These are phyloP conservation scores for Puccinia triticina DNA, from an alignment of 1,284 basidiomycete genomes.

Conservation along the genomic window DNA sequence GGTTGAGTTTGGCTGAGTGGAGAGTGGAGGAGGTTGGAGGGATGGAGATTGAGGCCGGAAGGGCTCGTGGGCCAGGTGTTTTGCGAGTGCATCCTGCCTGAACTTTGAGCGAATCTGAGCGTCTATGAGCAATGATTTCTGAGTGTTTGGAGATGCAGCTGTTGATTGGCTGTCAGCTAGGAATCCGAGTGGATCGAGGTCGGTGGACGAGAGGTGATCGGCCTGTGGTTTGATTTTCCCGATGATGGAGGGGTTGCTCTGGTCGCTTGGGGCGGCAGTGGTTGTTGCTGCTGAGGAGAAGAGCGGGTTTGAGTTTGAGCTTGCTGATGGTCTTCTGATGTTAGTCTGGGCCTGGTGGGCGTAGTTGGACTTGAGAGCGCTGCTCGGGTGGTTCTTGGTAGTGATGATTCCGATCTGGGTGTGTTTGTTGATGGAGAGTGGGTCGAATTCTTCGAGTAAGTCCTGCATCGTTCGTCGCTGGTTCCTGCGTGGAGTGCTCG, in stretches of 20 bases:
- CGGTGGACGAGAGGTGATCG: conserved; percentile 8
- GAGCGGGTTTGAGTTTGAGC: background rate
- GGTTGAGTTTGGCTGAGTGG: background rate
- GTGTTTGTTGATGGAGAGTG: conserved; percentile 23
- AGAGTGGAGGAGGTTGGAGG: background rate
- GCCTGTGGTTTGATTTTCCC: conserved; percentile 16
- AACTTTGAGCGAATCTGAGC: conserved; percentile 45
- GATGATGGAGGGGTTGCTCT: background rate
- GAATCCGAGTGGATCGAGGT: conserved; percentile 24
- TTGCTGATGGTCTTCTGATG: conserved; percentile 2
- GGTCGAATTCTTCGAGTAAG: conserved; percentile 38
- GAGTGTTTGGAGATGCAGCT: background rate
- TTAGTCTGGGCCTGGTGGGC: background rate
- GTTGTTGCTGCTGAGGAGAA: background rate
- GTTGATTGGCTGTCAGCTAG: background rate
- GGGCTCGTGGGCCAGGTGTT: conserved; percentile 40
- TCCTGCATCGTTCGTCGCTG: conserved; percentile 20
- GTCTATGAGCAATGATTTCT: conserved; percentile 11
- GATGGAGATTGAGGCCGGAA: conserved; percentile 10
- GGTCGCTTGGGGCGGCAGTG: background rate
- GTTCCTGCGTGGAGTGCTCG: too few species aligned
- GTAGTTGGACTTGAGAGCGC: background rate
- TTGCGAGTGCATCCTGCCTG: conserved; percentile 33
- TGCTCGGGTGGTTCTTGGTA: background rate
- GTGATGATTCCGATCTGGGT: background rate